Base-by-base conservation (phyloP, 2,329 filamentous ascomycete species). In the Escovopsis sp. region DNA sequence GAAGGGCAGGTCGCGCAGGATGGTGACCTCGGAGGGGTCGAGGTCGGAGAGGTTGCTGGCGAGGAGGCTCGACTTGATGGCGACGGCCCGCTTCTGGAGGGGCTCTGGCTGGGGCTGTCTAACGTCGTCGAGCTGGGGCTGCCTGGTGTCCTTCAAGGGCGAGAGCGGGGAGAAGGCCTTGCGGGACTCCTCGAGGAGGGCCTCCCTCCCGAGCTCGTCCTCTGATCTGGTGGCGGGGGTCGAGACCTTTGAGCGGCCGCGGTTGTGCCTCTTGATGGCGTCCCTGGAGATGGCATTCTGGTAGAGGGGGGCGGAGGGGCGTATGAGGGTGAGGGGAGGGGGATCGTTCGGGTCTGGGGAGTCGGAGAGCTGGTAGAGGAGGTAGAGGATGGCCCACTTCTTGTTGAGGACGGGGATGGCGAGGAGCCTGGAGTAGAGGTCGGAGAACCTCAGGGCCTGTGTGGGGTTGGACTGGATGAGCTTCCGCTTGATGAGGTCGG, bases 301-400 rank as follows among this genome's bases (percentile, higher is more conserved):
- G 41, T 61, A 61, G 47, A 63, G 58, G 34, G 57, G 53, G 37
- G 58, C 60, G 40, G 53, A 62, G 37, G 54, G 64, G 52, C 56
- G 66, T 49, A 58, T 55, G 8, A 63, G 66, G 42, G 57, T 67
- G 31, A 68, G 50, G n/a, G 66, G 65, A 10, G 65, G 57, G 35
- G 68, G 71, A 41, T 73, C 68, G 50, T 61, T 65, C 2, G 72
- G 71, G 45, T 76, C 67, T 30, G 72, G 70, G 4, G 74, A 76
- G 54, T 88, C 83, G 46, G 84, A 79, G 38, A 95, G 73, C 52
- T 85, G 79, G 58, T 91, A 83, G 35, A 98, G 74, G 35, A 98
- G 77, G 58, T 93, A 93, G 15, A 98, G 70, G 49, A 98, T 95
- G 3, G 84, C 86, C 87, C 88, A 96, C 72, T 98, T 98, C 61